These are phyloP conservation scores for Colletotrichum musicola DNA, from an alignment of 2,329 filamentous ascomycete genomes.

Conservation along the genomic window DNA sequence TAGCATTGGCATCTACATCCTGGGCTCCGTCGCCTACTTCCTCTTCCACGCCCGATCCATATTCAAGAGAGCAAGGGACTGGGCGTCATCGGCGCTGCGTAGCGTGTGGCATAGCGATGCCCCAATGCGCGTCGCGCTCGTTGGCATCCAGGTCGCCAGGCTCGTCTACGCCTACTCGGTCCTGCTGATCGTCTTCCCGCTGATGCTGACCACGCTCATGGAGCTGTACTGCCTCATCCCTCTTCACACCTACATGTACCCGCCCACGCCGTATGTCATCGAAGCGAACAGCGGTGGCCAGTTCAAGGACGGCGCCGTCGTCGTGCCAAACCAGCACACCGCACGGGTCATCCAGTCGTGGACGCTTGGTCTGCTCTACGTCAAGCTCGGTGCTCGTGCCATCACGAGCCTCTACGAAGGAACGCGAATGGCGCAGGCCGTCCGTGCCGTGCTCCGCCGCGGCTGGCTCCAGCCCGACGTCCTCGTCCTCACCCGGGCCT, in stretches of 20 bases:
- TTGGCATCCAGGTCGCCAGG: slow-evolving; percentile 51
- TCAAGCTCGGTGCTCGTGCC: slow-evolving; percentile 81
- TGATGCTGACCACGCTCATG: slow-evolving; percentile 81
- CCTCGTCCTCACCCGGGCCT: slow-evolving; percentile 82
- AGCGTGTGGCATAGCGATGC: slow-evolving; percentile 48
- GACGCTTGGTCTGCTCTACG: slow-evolving; percentile 91
- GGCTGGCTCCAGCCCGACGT: slow-evolving; percentile 86
- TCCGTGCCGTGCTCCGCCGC: slow-evolving; percentile 78
- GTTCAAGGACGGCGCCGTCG: slow-evolving; percentile 23
- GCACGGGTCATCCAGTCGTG: slow-evolving; percentile 93
- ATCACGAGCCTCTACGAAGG: slow-evolving; percentile 76
- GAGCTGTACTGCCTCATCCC: slow-evolving; percentile 93
- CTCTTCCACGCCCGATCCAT: slow-evolving; percentile 63
- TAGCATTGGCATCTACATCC: slow-evolving; percentile 86
- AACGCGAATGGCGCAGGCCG: slow-evolving; percentile 79
- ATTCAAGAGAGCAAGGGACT: slow-evolving; percentile 48
- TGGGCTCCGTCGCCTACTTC: slow-evolving; percentile 77
- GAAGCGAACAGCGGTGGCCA: slow-evolving; percentile 44
- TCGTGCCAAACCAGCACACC: slow-evolving; percentile 64
- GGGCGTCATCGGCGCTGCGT: slow-evolving; percentile 43
- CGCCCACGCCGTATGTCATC: slow-evolving; percentile 41
- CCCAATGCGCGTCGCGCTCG: slow-evolving; percentile 45
- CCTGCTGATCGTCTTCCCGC: slow-evolving; percentile 83
- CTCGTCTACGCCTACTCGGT: slow-evolving; percentile 82
- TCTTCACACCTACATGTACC: slow-evolving; percentile 81